These are phyloP conservation scores for Dalechampia spathulata DNA, from an alignment of 441 rosid species.

Conservation along the genomic window DNA sequence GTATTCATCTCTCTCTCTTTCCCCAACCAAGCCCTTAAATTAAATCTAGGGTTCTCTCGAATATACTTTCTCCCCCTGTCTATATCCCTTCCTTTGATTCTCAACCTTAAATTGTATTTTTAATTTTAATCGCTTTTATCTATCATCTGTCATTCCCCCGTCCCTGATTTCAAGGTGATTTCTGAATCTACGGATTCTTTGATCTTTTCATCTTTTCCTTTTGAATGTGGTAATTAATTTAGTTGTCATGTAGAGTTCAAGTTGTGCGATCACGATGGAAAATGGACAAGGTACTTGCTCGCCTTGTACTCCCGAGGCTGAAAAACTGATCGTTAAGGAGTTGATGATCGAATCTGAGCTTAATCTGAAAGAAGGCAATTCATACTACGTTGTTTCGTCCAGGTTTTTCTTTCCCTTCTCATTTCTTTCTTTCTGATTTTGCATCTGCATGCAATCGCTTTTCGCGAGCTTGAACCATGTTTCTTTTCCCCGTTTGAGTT, in stretches of 20 bases:
- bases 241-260: not conserved
- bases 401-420: slow-evolving; percentile 32
- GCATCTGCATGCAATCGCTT: not conserved
- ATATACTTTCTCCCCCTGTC: not conserved
- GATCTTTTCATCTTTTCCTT: not conserved
- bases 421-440: not conserved
- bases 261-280: slow-evolving; percentile 22
- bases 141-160: not conserved
- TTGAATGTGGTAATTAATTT: not conserved
- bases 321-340: slow-evolving; percentile 53
- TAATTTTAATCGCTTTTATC: not conserved
- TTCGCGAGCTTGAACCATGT: no score
- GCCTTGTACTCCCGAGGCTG: slow-evolving; percentile 58
- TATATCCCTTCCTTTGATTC: not conserved
- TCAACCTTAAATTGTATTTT: not conserved
- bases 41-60: slow-evolving; percentile 20
- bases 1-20: not conserved
- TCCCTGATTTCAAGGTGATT: not conserved
- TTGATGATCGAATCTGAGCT: slow-evolving; percentile 48
- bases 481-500: no score
- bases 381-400: slow-evolving; percentile 61
- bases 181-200: not conserved
- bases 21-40: not conserved
- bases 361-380: slow-evolving; percentile 59
- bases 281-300: slow-evolving; percentile 39